phyloP scores from a whole-genome alignment of 306 rosid genomes.

The Quercus robur region DNA sequence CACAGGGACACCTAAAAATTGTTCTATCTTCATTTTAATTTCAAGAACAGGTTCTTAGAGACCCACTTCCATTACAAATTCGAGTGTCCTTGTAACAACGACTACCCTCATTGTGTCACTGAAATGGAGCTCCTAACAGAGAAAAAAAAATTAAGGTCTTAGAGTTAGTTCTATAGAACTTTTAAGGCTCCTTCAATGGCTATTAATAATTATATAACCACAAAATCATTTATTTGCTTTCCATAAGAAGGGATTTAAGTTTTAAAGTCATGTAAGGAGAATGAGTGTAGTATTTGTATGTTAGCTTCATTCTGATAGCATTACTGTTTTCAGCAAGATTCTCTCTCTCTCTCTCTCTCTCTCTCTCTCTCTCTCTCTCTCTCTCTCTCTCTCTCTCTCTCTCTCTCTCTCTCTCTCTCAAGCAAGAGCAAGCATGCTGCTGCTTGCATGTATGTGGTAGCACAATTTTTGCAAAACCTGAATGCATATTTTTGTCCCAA shows the following conservation, averaged over 20 bases:
- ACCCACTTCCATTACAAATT: conserved; percentile 53
- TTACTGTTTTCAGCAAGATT: background rate
- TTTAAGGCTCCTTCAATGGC: no score
- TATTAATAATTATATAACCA: no score
- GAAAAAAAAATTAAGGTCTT: conserved; percentile 5
- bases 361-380: no score
- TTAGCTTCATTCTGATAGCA: background rate
- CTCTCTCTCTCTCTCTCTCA: no score
- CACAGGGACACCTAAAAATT: conserved; percentile 52
- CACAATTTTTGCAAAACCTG: background rate
- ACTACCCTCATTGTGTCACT: conserved; percentile 41
- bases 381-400: no score
- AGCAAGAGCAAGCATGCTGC: background rate
- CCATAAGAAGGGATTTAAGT: background rate
- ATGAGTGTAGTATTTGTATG: background rate
- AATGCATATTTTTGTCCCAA: background rate
- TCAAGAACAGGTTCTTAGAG: conserved; percentile 56
- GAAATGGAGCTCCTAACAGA: background rate
- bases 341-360: background rate
- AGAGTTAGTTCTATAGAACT: conserved; percentile 3
- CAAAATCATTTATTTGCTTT: no score
- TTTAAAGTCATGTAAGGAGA: background rate
- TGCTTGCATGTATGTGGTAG: background rate
- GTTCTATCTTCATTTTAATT: conserved; percentile 73
- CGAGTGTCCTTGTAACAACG: conserved; percentile 37